phyloP scores from a whole-genome alignment of 495 filamentous ascomycete genomes.

The Penicillium crystallinum region DNA sequence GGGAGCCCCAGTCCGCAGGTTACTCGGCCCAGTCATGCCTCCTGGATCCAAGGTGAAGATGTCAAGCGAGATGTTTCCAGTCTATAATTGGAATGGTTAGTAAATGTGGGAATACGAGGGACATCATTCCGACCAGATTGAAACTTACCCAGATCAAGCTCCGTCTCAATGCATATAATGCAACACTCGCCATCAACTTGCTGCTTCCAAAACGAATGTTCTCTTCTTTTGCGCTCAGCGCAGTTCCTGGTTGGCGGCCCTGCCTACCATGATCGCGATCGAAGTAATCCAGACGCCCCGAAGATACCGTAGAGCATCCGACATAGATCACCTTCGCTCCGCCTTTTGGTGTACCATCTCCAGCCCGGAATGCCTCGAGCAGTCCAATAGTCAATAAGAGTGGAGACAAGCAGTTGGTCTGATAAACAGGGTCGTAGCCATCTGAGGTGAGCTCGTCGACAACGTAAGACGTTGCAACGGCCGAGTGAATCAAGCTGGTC shows the following conservation, averaged over 20 bases:
- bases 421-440: constrained; percentile 39
- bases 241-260: constrained; percentile 17
- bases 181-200: constrained; percentile 36
- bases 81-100: constrained; percentile 16
- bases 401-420: constrained; percentile 38
- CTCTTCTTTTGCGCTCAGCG: constrained; percentile 30
- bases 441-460: constrained; percentile 32
- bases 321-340: constrained; percentile 38
- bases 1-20: constrained; percentile 24
- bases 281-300: constrained; percentile 36
- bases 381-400: constrained; percentile 39
- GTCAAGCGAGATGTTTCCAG: constrained; percentile 34
- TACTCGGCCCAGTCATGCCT: constrained; percentile 28
- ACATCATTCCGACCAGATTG: background rate
- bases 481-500: constrained; percentile 33
- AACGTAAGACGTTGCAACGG: constrained; percentile 34
- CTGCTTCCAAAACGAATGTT: constrained; percentile 37
- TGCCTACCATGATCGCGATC: constrained; percentile 18
- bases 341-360: constrained; percentile 30
- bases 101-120: background rate
- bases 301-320: constrained; percentile 33
- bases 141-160: constrained; percentile 36
- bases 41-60: constrained; percentile 42
- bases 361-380: constrained; percentile 38
- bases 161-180: constrained; percentile 39